These are phyloP conservation scores for Pyrenula massariospora DNA, from an alignment of 495 filamentous ascomycete species.

Conservation along the genomic window DNA sequence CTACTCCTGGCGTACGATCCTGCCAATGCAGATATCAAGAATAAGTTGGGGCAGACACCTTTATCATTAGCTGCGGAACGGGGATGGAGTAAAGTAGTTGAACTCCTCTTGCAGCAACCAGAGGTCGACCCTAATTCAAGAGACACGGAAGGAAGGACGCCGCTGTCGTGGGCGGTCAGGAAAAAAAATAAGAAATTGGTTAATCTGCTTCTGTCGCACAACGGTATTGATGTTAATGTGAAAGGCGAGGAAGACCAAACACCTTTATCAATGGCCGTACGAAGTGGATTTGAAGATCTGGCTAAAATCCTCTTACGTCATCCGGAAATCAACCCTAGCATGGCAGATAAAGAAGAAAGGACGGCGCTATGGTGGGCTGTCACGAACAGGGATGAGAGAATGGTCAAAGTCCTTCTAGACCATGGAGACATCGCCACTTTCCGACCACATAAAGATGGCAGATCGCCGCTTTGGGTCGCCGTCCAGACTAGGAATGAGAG, in stretches of 20 bases:
- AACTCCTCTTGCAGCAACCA: conserved; percentile 1
- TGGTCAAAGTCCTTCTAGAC: conserved; percentile 5
- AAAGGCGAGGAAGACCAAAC: conserved; percentile 4
- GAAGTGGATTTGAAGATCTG: neutral
- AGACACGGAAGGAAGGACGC: conserved; percentile 5
- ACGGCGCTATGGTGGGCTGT: neutral
- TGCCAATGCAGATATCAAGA: neutral
- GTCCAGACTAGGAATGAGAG: conserved; percentile 4
- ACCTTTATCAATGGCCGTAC: neutral
- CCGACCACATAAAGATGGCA: conserved; percentile 1
- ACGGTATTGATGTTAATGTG: conserved; percentile 2
- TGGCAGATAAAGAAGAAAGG: neutral
- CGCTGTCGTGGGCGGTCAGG: conserved; percentile 5
- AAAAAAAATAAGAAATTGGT: conserved; percentile 5
- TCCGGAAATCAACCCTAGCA: neutral
- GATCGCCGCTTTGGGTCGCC: conserved; percentile 7
- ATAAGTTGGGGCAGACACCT: conserved; percentile 3
- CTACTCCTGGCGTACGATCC: neutral
- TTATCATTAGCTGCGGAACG: neutral
- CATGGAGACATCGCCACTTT: neutral
- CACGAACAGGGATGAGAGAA: conserved; percentile 1
- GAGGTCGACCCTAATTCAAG: neutral
- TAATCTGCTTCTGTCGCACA: conserved; percentile 1
- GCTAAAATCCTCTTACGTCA: neutral
- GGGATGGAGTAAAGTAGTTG: conserved; percentile 1